phyloP scores from a whole-genome alignment of 345 rosid species.

The Heritiera fomes region DNA sequence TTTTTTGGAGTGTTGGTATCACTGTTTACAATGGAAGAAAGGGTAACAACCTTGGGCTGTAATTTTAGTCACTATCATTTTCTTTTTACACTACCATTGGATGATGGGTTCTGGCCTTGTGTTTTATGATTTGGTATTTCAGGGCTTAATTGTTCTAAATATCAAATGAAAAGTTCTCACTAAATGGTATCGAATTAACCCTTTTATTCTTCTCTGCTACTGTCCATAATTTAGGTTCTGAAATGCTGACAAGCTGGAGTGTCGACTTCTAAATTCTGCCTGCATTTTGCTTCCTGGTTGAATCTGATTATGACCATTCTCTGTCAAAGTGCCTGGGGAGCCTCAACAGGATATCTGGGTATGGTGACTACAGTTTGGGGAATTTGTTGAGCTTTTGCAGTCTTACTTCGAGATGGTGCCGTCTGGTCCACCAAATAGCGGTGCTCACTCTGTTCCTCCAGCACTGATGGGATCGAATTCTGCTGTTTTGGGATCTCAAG shows the following conservation, averaged over 20 bases:
- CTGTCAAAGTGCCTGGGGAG: background rate
- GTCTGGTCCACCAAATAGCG: conserved; percentile 59
- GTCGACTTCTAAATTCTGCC: background rate
- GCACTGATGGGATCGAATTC: conserved; percentile 63
- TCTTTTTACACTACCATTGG: background rate
- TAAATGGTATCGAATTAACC: background rate
- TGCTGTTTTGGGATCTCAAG: conserved; percentile 68
- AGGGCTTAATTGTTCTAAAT: background rate
- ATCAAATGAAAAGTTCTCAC: background rate
- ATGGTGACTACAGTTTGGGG: conserved; percentile 1
- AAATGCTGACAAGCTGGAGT: conserved; percentile 10
- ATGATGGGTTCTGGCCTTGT: background rate
- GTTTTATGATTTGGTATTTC: background rate
- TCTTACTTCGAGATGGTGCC: conserved; percentile 44
- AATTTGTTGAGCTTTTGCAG: background rate
- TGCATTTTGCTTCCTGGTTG: background rate
- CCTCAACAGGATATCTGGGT: background rate
- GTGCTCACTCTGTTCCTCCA: conserved; percentile 58
- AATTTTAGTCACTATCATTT: background rate
- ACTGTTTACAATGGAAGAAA: background rate
- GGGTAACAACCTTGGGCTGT: background rate
- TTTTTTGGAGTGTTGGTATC: background rate
- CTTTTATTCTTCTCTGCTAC: background rate
- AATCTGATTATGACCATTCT: background rate
- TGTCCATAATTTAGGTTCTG: conserved; percentile 5